phyloP scores from a whole-genome alignment of 768 basidiomycete species.

The Gautieria morchelliformis region DNA sequence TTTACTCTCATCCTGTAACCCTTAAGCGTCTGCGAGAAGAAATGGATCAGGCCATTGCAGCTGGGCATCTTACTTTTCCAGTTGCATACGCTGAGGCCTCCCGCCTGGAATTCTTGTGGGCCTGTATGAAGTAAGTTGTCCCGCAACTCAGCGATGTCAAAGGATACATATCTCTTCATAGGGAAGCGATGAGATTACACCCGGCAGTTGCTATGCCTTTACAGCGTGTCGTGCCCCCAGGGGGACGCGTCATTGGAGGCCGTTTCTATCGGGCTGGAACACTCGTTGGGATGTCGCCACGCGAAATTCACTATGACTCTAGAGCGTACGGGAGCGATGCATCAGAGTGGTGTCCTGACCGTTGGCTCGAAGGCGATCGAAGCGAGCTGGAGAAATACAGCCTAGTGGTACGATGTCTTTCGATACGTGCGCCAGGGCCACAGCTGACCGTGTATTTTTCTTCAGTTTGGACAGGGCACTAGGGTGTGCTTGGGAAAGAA shows the following conservation, averaged over 20 bases:
- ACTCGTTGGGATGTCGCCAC: constrained; percentile 26
- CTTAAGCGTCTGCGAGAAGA: constrained; percentile 1
- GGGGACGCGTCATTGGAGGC: constrained; percentile 16
- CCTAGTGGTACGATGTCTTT: background rate
- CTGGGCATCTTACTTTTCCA: background rate
- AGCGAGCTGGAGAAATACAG: constrained; percentile 1
- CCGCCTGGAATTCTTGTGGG: background rate
- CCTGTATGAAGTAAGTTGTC: constrained; percentile 3
- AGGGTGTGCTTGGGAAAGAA: constrained; percentile 7
- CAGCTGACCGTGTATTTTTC: background rate
- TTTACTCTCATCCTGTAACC: constrained; percentile 1
- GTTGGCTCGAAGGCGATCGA: constrained; percentile 23
- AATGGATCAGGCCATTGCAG: background rate
- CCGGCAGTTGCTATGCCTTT: constrained; percentile 29
- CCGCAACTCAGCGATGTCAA: background rate
- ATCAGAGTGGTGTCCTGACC: constrained; percentile 24
- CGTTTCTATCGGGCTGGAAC: constrained; percentile 24
- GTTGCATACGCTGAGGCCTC: background rate
- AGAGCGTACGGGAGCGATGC: constrained; percentile 24
- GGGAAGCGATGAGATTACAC: constrained; percentile 24
- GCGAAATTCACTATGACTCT: constrained; percentile 23
- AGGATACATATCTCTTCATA: constrained; percentile 19
- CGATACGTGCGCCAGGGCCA: background rate
- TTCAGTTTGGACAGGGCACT: constrained; percentile 6
- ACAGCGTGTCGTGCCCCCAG: constrained; percentile 23